phyloP scores from a whole-genome alignment of 176 grass and related monocot genomes.

The Themeda triandra region DNA sequence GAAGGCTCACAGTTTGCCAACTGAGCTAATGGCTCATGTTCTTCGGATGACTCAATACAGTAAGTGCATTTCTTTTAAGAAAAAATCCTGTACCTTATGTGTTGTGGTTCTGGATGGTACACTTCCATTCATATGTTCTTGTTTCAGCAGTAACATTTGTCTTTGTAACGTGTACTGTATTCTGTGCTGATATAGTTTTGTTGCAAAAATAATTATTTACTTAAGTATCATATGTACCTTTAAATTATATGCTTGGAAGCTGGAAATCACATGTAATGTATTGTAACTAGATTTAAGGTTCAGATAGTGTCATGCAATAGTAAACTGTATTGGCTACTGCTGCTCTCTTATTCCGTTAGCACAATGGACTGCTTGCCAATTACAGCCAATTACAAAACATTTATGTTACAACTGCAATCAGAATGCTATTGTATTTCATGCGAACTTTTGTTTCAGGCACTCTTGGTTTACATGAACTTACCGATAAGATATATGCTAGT shows the following conservation, averaged over 20 bases:
- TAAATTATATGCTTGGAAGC: conserved; percentile 6
- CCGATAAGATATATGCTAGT: conserved; percentile 57
- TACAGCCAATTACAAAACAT: neutral
- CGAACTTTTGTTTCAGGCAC: conserved; percentile 53
- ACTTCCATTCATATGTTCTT: neutral
- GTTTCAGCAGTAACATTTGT: neutral
- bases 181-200: neutral
- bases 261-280: neutral
- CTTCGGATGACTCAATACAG: conserved; percentile 85
- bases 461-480: conserved; percentile 55
- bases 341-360: neutral
- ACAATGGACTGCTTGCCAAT: neutral
- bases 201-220: neutral
- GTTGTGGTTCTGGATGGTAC: neutral
- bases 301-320: neutral
- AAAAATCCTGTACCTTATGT: neutral
- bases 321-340: neutral
- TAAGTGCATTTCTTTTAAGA: conserved; percentile 22
- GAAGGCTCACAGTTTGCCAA: conserved; percentile 64
- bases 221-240: neutral
- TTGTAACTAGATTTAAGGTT: neutral
- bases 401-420: conserved; percentile 8
- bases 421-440: neutral
- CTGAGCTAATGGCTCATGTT: conserved; percentile 48
- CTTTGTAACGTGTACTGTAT: neutral